Evolutionary conservation across 331 rosid species (phyloP), one percentile per base, ranked within the genome.

Genomic region (Stylosanthes scabra): DNA sequence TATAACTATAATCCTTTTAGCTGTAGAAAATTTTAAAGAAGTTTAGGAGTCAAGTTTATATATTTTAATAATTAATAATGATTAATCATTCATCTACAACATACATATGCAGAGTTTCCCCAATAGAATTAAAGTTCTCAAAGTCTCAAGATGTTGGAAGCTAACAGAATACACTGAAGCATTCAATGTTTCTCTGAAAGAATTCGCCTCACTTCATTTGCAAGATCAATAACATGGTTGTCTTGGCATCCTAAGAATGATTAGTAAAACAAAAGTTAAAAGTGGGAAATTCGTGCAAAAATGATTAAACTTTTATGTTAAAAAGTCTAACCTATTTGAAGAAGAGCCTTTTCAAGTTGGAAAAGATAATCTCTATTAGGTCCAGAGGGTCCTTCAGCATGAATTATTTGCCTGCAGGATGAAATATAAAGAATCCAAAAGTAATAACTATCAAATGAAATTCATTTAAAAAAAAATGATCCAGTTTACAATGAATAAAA

Each of bases 361-460:
- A 94, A 94, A 72, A 89, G 86, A 72, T 91, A 91, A 81, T 94
- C 99, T 81, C 90, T 86, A 68, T 94, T 91, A 11, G 96, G 96
- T 75, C 99, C 99, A 39, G 97, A 79, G 7, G 99, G 99, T 5
- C 97, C 97, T 85, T 88, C 81, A 2, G 97, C 96, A 2, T 44
- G 11, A 83, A 88, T 52, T 59, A 94, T 81, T 80, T 94, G 97
- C 67, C 93, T 94, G 88, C 59, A 68, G 41, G 75, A 51, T 9
- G 63, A 34, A 51, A 55, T 60, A 28, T 15, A 34, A 83, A 9
- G 37, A 13, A 0, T 9, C 12, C 12, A 73, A 66, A 44, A 8
- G n/a, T 12, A 63, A 56, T 8, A 45, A 54, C 71, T 14, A 29
- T 28, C 9, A 11, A 42, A 11, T 42, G 13, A 63, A 34, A 34